A percentile compares a stretch with the other conserved stretches of the same genome.
These are phyloP conservation scores for Aspergillus ustus DNA, from an alignment of 2,329 filamentous ascomycete genomes.

Conservation along the genomic window DNA sequence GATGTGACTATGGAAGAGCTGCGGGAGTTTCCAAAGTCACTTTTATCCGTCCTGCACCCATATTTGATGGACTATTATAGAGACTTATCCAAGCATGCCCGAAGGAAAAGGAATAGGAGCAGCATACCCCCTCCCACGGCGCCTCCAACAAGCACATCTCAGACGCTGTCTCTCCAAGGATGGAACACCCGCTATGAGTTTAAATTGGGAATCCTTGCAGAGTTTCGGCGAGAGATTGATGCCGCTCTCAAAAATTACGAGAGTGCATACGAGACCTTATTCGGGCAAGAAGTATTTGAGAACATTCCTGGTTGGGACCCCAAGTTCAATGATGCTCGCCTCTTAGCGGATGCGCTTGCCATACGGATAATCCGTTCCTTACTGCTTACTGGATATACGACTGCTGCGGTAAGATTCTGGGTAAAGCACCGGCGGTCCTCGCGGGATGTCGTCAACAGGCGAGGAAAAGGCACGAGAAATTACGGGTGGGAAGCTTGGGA, in stretches of 20 bases:
- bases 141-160: conserved; percentile 81
- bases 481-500: conserved; percentile 97
- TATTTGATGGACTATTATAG: conserved; percentile 87
- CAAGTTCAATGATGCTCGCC: conserved; percentile 89
- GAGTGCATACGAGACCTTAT: conserved; percentile 80
- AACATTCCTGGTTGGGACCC: conserved; percentile 88
- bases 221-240: conserved; percentile 93
- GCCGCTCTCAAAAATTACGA: conserved; percentile 83
- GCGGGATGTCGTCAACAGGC: conserved; percentile 76
- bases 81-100: conserved; percentile 87
- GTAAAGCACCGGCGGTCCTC: conserved; percentile 74
- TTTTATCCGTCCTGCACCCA: conserved; percentile 74
- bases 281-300: conserved; percentile 83
- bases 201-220: conserved; percentile 87
- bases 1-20: conserved; percentile 73
- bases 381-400: conserved; percentile 78
- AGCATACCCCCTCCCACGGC: conserved; percentile 78
- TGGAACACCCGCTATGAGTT: conserved; percentile 97
- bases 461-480: conserved; percentile 81
- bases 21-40: conserved; percentile 71
- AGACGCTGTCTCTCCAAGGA: conserved; percentile 79
- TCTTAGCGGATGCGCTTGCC: conserved; percentile 79
- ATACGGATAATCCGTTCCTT: conserved; percentile 82
- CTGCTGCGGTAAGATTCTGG: conserved; percentile 80
- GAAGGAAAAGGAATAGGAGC: conserved; percentile 83